Evolutionary conservation across 225 moss, liverwort and hornwort genomes (phyloP), one percentile per base, ranked within the genome.

Genomic region (Takakia lepidozioides): DNA sequence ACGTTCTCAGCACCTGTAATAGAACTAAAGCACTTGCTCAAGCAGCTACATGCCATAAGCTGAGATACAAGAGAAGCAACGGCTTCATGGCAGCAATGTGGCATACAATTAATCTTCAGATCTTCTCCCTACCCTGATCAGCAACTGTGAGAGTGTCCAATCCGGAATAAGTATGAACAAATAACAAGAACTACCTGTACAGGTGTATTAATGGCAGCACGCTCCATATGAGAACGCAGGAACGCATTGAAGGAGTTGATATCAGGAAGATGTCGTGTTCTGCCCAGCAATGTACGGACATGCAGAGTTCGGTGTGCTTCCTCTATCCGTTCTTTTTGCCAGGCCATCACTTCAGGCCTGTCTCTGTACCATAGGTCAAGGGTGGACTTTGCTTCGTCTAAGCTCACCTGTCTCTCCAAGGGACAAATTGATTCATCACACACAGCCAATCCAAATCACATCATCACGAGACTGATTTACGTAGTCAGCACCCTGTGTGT

Each of bases 121-220:
- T n/a, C n/a, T n/a, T n/a, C n/a, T n/a, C n/a, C n/a, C n/a, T n/a
- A n/a, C n/a, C n/a, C n/a, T n/a, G 3, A 27, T 48, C 45, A 46
- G 10, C 7, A 10, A 46, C 15, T 8, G 14, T 46, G 14, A 24
- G 23, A 46, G 45, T n/a, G n/a, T n/a, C n/a, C n/a, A n/a, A n/a
- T n/a, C n/a, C n/a, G n/a, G n/a, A n/a, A n/a, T n/a, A n/a, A n/a
- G n/a, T n/a, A n/a, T n/a, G n/a, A n/a, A n/a, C n/a, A n/a, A n/a
- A n/a, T n/a, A n/a, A n/a, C n/a, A n/a, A n/a, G n/a, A 1, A 15
- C 49, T 69, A 83, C 98, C 87, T 98, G 98, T 38, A 98, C 98
- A 27, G 98, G 98, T 29, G 98, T 98, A 48, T 98, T 98, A n/a
- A 98, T 98, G 27, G 95, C 95, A 62, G 95, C 95, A 27, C 95